A percentile compares a stretch with the other conserved stretches of the same genome.
Conservation (phyloP, 768 basidiomycete species). For the Mycena filopes region DNA sequence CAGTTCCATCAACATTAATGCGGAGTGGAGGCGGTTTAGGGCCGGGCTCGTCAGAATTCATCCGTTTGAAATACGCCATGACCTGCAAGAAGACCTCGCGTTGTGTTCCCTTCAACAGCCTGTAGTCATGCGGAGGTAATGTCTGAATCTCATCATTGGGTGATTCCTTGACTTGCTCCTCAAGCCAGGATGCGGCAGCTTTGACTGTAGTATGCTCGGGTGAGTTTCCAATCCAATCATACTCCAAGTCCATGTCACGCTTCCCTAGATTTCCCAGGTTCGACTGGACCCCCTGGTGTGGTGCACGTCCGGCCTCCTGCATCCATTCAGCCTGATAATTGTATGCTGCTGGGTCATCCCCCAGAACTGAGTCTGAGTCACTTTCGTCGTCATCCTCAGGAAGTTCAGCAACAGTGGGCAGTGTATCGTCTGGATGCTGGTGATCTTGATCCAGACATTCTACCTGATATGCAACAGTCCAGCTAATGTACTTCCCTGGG, state of each 20-base stretch:
- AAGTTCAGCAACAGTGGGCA: neutral
- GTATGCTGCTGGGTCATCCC: conserved; percentile 15
- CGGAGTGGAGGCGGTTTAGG: conserved; percentile 16
- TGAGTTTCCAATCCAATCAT: conserved; percentile 37
- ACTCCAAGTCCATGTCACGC: conserved; percentile 33
- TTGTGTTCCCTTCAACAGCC: conserved; percentile 22
- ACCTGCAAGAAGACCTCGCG: conserved; percentile 29
- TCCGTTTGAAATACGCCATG: conserved; percentile 25
- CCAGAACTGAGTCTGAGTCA: conserved; percentile 30
- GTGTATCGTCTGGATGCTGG: neutral
- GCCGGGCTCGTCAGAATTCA: conserved; percentile 1
- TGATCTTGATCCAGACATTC: conserved; percentile 6
- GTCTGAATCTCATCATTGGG: conserved; percentile 37
- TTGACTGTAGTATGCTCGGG: conserved; percentile 9
- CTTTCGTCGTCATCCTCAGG: conserved; percentile 5
- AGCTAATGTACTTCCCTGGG: conserved; percentile 8
- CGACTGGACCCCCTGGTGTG: conserved; percentile 21
- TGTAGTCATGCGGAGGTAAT: conserved; percentile 31
- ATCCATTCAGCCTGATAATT: conserved; percentile 35
- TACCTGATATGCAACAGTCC: conserved; percentile 21
- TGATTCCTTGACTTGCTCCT: conserved; percentile 29
- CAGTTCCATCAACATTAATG: conserved; percentile 43
- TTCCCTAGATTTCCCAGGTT: conserved; percentile 25
- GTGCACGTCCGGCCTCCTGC: conserved; percentile 32
- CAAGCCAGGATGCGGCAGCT: conserved; percentile 32